Conservation (phyloP, 768 basidiomycete species). For the Galerina marginata region DNA sequence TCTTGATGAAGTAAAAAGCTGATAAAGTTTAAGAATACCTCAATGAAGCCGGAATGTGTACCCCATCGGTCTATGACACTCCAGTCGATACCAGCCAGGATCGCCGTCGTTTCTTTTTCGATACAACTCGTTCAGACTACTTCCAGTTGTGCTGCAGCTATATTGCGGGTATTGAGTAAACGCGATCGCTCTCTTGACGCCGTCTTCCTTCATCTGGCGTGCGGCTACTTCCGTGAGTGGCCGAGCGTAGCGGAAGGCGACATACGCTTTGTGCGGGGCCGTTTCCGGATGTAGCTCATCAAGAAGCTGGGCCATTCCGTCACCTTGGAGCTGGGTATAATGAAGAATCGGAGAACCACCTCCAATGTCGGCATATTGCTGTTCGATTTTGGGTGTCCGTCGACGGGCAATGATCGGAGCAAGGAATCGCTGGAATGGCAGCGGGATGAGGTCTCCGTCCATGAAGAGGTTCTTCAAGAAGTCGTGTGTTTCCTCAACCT, state of each 20-base stretch:
- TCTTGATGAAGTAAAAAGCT: background rate
- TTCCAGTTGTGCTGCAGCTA: slow-evolving; percentile 97
- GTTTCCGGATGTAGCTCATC: slow-evolving; percentile 94
- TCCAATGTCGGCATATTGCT: slow-evolving; percentile 94
- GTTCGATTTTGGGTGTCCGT: slow-evolving; percentile 90
- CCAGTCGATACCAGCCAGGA: slow-evolving; percentile 81
- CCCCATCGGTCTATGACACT: slow-evolving; percentile 99
- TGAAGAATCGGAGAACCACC: slow-evolving; percentile 95
- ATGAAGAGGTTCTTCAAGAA: slow-evolving; percentile 93
- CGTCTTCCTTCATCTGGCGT: slow-evolving; percentile 85
- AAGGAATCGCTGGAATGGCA: slow-evolving; percentile 88
- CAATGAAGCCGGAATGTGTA: slow-evolving; percentile 91
- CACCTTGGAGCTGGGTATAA: slow-evolving; percentile 89
- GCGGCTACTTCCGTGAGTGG: slow-evolving; percentile 88
- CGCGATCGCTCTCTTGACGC: slow-evolving; percentile 90
- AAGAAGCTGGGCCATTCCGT: slow-evolving; percentile 86
- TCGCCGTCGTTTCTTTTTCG: slow-evolving; percentile 66
- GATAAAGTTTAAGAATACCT: slow-evolving; percentile 59
- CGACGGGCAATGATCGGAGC: slow-evolving; percentile 90
- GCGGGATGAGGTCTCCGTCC: slow-evolving; percentile 92
- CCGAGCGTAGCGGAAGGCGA: slow-evolving; percentile 92
- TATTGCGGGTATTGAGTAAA: slow-evolving; percentile 99
- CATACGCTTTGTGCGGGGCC: slow-evolving; percentile 95
- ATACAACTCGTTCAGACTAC: slow-evolving; percentile 93
- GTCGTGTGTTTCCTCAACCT: slow-evolving; percentile 92